Conservation (phyloP, 306 rosid species). For the Acacia confusa region DNA sequence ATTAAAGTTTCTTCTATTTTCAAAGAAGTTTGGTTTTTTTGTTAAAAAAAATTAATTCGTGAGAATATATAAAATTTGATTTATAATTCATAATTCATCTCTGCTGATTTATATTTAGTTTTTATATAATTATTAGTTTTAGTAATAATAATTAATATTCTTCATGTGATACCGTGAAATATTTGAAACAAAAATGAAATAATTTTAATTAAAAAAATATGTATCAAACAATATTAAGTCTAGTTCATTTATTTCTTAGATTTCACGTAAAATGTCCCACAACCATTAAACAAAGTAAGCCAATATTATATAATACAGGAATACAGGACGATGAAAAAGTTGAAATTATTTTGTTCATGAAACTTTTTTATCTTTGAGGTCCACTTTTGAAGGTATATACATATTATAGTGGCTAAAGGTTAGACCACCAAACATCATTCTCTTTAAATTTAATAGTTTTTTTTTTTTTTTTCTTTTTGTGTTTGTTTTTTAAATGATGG, state of each 20-base stretch:
- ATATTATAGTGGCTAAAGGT: not conserved
- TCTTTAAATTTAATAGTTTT: no score
- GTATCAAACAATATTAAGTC: not conserved
- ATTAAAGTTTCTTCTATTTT: not conserved
- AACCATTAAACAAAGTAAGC: not conserved
- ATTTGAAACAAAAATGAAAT: not conserved
- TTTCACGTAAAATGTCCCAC: not conserved
- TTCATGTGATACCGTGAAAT: not conserved
- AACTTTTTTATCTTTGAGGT: slow-evolving; percentile 4
- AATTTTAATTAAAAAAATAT: not conserved
- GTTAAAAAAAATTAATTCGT: no score
- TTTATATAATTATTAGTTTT: no score
- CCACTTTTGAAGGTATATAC: not conserved
- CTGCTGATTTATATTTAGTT: not conserved
- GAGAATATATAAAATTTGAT: not conserved
- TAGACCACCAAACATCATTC: not conserved
- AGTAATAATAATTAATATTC: not conserved
- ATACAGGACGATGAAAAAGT: not conserved
- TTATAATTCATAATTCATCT: not conserved
- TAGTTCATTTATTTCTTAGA: not conserved
- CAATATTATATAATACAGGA: not conserved
- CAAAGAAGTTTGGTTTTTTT: no score
- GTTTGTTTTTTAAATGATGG: no score
- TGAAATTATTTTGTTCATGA: not conserved
- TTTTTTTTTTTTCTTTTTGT: no score